Evolutionary conservation across 495 filamentous ascomycete species (phyloP).

Genomic region (Penicilliopsis zonata): DNA sequence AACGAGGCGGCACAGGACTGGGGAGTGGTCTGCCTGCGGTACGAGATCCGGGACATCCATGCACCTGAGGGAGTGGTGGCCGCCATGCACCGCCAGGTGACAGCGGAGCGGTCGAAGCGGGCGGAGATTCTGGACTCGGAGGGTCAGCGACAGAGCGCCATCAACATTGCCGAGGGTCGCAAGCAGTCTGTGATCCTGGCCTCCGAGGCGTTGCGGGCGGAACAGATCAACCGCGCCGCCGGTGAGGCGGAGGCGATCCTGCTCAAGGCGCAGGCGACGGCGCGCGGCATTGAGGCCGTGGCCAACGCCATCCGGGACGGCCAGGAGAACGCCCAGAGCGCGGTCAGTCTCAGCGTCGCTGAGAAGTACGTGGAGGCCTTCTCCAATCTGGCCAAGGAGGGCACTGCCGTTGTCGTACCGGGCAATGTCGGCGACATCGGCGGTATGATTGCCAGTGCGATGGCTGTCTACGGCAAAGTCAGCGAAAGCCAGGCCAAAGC

Average conservation of each 20-base stretch:
- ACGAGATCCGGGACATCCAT: slow-evolving; percentile 97
- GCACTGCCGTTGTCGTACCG: slow-evolving; percentile 87
- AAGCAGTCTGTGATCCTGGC: slow-evolving; percentile 95
- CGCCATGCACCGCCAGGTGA: slow-evolving; percentile 97
- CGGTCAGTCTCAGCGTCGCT: slow-evolving; percentile 75
- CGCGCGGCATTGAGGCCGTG: slow-evolving; percentile 76
- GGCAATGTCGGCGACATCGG: slow-evolving; percentile 96
- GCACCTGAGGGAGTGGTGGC: slow-evolving; percentile 85
- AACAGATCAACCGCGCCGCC: slow-evolving; percentile 80
- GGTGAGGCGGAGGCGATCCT: slow-evolving; percentile 93
- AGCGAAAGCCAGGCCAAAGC: slow-evolving; percentile 67
- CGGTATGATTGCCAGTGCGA: slow-evolving; percentile 91
- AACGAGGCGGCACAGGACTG: slow-evolving; percentile 95
- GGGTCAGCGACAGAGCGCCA: slow-evolving; percentile 88
- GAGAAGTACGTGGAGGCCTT: slow-evolving; percentile 99
- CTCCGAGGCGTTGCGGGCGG: slow-evolving; percentile 78
- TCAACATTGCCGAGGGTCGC: slow-evolving; percentile 94
- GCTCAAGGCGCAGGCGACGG: slow-evolving; percentile 75
- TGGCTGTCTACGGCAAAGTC: slow-evolving; percentile 93
- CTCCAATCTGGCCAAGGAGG: slow-evolving; percentile 79
- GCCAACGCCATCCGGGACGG: slow-evolving; percentile 59
- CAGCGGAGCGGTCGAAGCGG: slow-evolving; percentile 89
- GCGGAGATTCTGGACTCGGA: slow-evolving; percentile 96
- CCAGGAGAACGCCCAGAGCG: slow-evolving; percentile 61
- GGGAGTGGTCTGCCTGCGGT: slow-evolving; percentile 91